Conservation (phyloP, 352 stramenopile genomes). For the Lagenidium giganteum region DNA sequence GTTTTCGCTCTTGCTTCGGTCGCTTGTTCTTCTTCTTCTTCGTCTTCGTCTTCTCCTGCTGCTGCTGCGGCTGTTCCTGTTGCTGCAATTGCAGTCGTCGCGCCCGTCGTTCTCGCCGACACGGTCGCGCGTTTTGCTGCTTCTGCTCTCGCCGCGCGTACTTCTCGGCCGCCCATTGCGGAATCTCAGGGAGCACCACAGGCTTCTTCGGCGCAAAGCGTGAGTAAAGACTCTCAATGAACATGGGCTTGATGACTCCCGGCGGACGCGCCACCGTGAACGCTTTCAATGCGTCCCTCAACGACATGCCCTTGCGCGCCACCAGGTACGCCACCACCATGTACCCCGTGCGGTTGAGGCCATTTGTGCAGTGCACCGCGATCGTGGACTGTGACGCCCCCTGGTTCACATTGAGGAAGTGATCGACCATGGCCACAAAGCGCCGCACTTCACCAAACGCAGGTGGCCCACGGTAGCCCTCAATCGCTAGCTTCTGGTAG, state of each 20-base stretch:
- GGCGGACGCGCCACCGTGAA: conserved; percentile 58
- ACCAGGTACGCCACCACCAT: conserved; percentile 74
- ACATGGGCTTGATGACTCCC: conserved; percentile 82
- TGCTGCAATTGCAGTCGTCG: no score
- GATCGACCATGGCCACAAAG: conserved; percentile 67
- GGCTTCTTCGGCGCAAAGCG: conserved; percentile 31
- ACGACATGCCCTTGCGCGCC: conserved; percentile 25
- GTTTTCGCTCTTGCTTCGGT: no score
- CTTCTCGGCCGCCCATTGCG: conserved; percentile 59
- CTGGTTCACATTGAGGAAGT: conserved; percentile 49
- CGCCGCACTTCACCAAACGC: conserved; percentile 33
- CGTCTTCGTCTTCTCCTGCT: no score
- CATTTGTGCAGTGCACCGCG: conserved; percentile 76
- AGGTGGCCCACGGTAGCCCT: conserved; percentile 64
- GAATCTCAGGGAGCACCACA: conserved; percentile 49
- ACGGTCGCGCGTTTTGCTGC: no score
- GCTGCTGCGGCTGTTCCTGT: no score
- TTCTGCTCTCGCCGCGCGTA: no score
- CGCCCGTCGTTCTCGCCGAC: no score
- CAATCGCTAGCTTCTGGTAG: conserved; percentile 77
- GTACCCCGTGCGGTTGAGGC: conserved; percentile 76
- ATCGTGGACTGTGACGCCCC: no score
- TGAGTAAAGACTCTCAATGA: conserved; percentile 67
- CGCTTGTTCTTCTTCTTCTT: no score
- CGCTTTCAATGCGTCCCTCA: conserved; percentile 56